phyloP scores from a whole-genome alignment of 768 basidiomycete species.

The Postia placenta region DNA sequence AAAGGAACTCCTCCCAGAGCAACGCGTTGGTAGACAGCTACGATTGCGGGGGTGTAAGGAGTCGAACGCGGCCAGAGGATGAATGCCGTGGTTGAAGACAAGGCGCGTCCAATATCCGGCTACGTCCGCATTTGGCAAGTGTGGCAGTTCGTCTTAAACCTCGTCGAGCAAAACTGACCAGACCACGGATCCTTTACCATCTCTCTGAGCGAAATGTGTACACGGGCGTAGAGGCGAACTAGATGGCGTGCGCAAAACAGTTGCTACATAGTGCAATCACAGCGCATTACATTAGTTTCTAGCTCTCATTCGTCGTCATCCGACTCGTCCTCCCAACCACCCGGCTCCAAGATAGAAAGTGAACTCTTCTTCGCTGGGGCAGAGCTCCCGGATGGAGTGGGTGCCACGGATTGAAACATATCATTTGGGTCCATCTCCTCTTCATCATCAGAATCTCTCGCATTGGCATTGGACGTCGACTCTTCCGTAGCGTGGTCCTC shows the following conservation, averaged over 20 bases:
- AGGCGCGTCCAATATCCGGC: neutral
- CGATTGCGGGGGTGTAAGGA: neutral
- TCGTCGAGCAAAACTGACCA: too few species aligned
- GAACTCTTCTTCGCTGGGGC: neutral
- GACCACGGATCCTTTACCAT: too few species aligned
- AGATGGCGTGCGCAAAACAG: too few species aligned
- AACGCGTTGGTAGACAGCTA: neutral
- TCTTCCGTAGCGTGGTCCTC: neutral
- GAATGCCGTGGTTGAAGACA: neutral
- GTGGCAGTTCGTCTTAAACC: neutral
- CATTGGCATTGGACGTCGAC: neutral
- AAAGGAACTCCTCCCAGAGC: neutral
- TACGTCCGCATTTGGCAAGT: neutral
- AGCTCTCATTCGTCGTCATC: too few species aligned
- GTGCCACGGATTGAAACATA: neutral
- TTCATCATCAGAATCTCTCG: neutral
- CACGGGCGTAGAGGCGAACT: too few species aligned
- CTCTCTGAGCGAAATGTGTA: too few species aligned
- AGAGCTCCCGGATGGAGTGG: neutral
- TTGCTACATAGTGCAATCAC: too few species aligned
- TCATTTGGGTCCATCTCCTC: conserved; percentile 14
- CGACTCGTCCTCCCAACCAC: neutral
- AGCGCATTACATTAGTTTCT: too few species aligned
- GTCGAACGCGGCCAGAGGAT: neutral
- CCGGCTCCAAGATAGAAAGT: conserved; percentile 2